Percentiles rank a stretch among this genome's conserved stretches.
Evolutionary conservation across 2,329 filamentous ascomycete genomes (phyloP).

Genomic region (Pseudocercospora fuligena): DNA sequence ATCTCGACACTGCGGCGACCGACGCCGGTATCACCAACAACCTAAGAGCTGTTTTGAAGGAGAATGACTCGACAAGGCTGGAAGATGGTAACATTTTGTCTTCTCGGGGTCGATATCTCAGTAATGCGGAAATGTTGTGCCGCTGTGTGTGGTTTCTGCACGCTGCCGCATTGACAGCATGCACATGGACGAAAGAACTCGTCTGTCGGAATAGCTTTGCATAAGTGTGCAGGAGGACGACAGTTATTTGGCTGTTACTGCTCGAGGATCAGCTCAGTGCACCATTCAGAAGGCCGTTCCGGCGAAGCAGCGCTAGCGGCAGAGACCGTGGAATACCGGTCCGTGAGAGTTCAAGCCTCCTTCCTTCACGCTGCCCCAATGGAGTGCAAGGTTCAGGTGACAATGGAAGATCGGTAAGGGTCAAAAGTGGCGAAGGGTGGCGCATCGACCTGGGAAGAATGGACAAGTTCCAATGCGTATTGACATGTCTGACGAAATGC

Average conservation of each 20-base stretch:
- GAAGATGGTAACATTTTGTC: neutral
- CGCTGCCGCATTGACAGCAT: neutral
- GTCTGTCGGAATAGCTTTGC: neutral
- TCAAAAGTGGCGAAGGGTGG: neutral
- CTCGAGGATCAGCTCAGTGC: neutral
- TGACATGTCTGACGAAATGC: neutral
- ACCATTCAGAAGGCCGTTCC: neutral
- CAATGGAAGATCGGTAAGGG: neutral
- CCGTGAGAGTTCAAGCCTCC: neutral
- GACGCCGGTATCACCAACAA: neutral
- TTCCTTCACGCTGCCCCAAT: constrained; percentile 4
- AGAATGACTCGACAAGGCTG: neutral
- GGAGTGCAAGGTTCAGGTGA: neutral
- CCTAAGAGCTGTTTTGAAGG: neutral
- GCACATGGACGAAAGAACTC: neutral
- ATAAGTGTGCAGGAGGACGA: neutral
- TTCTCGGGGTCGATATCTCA: neutral
- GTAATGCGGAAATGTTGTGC: neutral
- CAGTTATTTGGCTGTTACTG: neutral
- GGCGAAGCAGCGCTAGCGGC: neutral
- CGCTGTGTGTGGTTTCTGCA: constrained; percentile 1
- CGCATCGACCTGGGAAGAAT: neutral
- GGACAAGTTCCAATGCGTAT: no score
- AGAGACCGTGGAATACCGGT: constrained; percentile 3
- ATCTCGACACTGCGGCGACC: neutral